Evolutionary conservation across 306 rosid species (phyloP), one percentile per base, ranked within the genome.

Genomic region (Sicyos edulis): DNA sequence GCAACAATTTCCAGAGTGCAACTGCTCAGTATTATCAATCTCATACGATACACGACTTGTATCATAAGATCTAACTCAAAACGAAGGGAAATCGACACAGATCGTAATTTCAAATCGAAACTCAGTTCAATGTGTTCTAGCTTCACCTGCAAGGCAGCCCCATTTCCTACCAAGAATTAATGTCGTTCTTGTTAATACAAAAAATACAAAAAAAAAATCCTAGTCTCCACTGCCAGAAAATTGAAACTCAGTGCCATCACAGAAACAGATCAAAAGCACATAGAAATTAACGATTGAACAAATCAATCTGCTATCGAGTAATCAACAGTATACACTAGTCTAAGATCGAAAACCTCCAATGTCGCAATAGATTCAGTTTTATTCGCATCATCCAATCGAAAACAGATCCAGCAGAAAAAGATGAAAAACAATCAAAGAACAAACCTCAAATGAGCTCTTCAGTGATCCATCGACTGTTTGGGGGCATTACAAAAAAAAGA

Each of bases 371-470:
- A 4, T 62, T 44, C 7, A 7, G 72, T 47, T 45, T 19, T 45
- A 21, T 19, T 67, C 53, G 1, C 37, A 47, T 21, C 13, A 49
- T 8, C 37, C 51, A 76, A 54, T 22, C 57, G 29, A 21, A 76
- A 54, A 60, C 70, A 75, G 87, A 79, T 83, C 81, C 60, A 72
- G 54, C 47, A 34, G 57, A 58, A 58, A 34, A 20, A 24, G 49
- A 66, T 61, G 10, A 67, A 66, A 64, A 64, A 26, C n/a, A 26
- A 20, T 20, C 14, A 8, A 66, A 34, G 45, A 57, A 12, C 79
- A 63, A 75, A 93, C 99, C 99, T 87, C 75, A 80, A 88, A 87
- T 75, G 99, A 44, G 26, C 55, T 82, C 92, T 82, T 87, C 81
- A 80, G 78, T 24, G 83, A 79, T 74, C 88, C 96, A 63, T 91